phyloP scores from a whole-genome alignment of 108 stramenopile species.

The Skeletonema tropicum region DNA sequence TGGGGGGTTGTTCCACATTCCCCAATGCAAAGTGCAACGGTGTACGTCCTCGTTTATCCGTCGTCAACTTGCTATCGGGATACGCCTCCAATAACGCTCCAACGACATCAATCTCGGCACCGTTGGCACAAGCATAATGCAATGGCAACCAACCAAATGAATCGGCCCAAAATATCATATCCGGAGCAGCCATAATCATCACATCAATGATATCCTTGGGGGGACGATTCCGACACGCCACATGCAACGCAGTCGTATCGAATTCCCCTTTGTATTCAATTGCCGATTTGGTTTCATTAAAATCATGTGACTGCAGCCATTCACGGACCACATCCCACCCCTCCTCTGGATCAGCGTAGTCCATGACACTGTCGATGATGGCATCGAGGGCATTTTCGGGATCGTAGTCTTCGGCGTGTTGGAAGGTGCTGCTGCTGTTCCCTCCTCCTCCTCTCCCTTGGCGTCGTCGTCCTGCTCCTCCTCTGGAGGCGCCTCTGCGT shows the following conservation, averaged over 20 bases:
- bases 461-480: background rate
- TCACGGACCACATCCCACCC: conserved; percentile 67
- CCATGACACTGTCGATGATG: conserved; percentile 26
- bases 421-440: background rate
- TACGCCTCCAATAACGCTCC: conserved; percentile 58
- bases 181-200: conserved; percentile 56
- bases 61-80: conserved; percentile 57
- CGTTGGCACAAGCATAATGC: conserved; percentile 83
- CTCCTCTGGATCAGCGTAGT: conserved; percentile 11
- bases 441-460: too few relatives aligned
- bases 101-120: conserved; percentile 64
- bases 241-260: conserved; percentile 73
- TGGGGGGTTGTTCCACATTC: conserved; percentile 32
- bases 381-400: conserved; percentile 13
- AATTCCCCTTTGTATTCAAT: conserved; percentile 61
- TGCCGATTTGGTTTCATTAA: conserved; percentile 58
- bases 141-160: conserved; percentile 76
- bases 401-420: conserved; percentile 5
- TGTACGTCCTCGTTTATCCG: conserved; percentile 56
- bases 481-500: too few relatives aligned
- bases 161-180: conserved; percentile 67
- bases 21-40: conserved; percentile 14
- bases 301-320: conserved; percentile 63
- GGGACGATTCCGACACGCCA: conserved; percentile 67
- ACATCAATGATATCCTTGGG: conserved; percentile 63